Percentiles rank a stretch among this genome's conserved stretches.
These are phyloP conservation scores for Litsea cubeba DNA, from an alignment of 164 flowering plant species.

Conservation along the genomic window DNA sequence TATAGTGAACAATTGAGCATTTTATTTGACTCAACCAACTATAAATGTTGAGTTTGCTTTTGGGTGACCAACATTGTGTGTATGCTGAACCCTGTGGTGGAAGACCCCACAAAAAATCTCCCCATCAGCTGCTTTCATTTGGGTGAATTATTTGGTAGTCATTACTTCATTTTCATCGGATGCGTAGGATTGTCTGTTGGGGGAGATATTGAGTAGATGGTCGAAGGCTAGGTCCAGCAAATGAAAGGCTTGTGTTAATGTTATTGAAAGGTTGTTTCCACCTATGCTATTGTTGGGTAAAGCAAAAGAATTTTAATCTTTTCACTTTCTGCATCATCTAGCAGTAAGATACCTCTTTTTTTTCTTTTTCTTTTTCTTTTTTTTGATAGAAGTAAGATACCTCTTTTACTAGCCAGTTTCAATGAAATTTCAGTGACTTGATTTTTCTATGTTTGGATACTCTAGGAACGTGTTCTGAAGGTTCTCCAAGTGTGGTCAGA, in stretches of 20 bases:
- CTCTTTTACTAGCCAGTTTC: background rate
- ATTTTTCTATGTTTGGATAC: background rate
- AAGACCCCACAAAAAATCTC: background rate
- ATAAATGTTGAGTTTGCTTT: background rate
- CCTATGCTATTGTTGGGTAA: background rate
- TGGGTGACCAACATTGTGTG: background rate
- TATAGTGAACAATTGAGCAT: background rate
- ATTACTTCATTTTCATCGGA: background rate
- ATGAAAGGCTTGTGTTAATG: background rate
- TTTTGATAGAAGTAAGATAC: too few relatives aligned
- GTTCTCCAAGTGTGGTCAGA: constrained; percentile 99
- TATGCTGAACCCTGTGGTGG: background rate
- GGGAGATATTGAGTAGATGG: background rate
- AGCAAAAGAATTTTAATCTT: background rate
- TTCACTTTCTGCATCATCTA: background rate
- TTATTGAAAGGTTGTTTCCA: background rate
- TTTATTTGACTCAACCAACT: background rate
- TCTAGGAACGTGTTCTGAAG: constrained; percentile 94
- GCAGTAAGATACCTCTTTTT: background rate
- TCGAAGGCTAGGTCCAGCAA: too few relatives aligned
- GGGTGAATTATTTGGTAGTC: background rate
- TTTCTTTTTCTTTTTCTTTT: too few relatives aligned
- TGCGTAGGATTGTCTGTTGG: background rate
- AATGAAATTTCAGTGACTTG: background rate
- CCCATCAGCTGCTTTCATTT: background rate